A percentile compares a stretch with the other conserved stretches of the same genome.
phyloP scores from a whole-genome alignment of 352 stramenopile species.

The Pythium folliculosum region DNA sequence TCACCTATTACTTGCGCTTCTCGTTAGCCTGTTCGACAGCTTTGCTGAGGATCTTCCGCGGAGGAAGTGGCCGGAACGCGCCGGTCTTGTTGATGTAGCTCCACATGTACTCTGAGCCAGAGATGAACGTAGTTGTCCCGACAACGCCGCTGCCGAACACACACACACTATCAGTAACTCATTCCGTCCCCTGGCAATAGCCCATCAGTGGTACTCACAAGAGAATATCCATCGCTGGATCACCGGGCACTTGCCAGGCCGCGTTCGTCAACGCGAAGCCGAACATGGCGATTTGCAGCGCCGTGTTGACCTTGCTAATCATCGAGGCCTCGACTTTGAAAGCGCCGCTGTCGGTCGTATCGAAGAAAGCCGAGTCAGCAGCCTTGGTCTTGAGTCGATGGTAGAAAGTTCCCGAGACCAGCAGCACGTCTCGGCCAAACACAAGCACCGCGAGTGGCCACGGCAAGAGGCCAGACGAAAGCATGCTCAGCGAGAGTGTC shows the following conservation, averaged over 20 bases:
- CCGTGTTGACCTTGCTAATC: constrained; percentile 83
- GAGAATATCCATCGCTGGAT: constrained; percentile 53
- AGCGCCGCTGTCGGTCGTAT: constrained; percentile 65
- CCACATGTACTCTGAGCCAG: constrained; percentile 74
- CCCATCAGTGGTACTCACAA: constrained; percentile 42
- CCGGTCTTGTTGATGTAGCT: constrained; percentile 74
- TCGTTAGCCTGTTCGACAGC: constrained; percentile 1
- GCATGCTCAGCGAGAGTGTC: constrained; percentile 74
- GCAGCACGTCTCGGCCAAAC: constrained; percentile 69
- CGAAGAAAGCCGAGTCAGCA: constrained; percentile 70
- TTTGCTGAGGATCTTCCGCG: constrained; percentile 2
- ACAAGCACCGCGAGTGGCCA: constrained; percentile 65
- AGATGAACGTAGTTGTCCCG: constrained; percentile 74
- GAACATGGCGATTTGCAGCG: constrained; percentile 74
- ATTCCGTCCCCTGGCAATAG: neutral
- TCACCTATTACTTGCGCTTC: neutral
- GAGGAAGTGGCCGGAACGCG: constrained; percentile 57
- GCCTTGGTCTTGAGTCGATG: constrained; percentile 76
- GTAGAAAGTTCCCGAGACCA: constrained; percentile 80
- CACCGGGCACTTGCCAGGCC: constrained; percentile 64
- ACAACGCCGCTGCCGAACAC: constrained; percentile 52
- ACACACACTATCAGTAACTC: neutral
- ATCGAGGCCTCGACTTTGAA: constrained; percentile 76
- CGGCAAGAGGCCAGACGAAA: constrained; percentile 66
- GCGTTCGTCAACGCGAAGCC: constrained; percentile 74